These are phyloP conservation scores for Trichoderma oligosporum DNA, from an alignment of 2,329 filamentous ascomycete genomes.

Conservation along the genomic window DNA sequence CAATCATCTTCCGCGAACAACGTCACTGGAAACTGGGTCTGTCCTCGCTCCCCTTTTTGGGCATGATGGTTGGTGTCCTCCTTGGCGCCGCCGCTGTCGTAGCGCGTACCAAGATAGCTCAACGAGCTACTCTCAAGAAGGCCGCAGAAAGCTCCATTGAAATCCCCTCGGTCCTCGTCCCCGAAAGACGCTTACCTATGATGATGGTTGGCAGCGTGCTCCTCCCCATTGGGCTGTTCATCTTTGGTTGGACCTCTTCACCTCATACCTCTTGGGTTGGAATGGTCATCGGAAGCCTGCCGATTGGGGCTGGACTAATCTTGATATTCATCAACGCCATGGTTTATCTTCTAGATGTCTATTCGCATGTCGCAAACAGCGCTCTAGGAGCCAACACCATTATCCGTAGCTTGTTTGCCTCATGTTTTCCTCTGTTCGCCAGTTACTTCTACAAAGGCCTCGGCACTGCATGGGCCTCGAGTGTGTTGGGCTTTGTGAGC, in stretches of 20 bases:
- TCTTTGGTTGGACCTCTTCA: constrained; percentile 14
- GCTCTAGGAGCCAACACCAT: constrained; percentile 33
- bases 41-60: constrained; percentile 11
- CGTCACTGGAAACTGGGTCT: constrained; percentile 40
- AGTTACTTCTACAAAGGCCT: constrained; percentile 20
- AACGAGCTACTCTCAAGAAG: background rate
- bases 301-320: background rate
- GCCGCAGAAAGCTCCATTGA: background rate
- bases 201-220: constrained; percentile 15
- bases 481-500: constrained; percentile 17
- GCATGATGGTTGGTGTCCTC: constrained; percentile 15
- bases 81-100: constrained; percentile 12
- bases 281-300: constrained; percentile 23
- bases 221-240: constrained; percentile 9
- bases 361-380: constrained; percentile 32
- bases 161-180: background rate
- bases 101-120: background rate
- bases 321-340: constrained; percentile 36
- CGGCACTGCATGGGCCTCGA: constrained; percentile 23
- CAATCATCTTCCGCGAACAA: constrained; percentile 44
- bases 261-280: constrained; percentile 31
- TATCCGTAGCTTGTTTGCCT: constrained; percentile 56
- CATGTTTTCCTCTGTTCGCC: constrained; percentile 36
- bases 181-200: constrained; percentile 7
- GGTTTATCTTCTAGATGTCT: constrained; percentile 37